Conservation (phyloP, 345 rosid genomes). For the Salix brachista region DNA sequence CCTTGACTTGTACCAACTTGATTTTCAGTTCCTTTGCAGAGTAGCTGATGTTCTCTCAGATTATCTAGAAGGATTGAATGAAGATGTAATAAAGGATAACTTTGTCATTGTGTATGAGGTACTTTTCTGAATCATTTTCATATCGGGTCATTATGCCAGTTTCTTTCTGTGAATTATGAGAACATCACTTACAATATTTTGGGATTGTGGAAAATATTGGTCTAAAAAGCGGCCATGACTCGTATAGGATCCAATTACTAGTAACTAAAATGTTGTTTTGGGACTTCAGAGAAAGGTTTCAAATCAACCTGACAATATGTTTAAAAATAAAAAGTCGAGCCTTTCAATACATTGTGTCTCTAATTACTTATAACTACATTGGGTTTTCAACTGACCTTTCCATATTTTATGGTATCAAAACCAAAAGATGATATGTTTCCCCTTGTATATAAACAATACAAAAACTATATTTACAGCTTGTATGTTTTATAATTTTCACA, state of each 20-base stretch:
- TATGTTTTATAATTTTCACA: not conserved
- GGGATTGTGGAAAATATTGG: not conserved
- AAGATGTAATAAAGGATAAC: slow-evolving; percentile 90
- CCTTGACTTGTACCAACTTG: slow-evolving; percentile 18
- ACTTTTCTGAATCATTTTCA: not conserved
- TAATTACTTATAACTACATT: not conserved
- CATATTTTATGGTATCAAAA: not conserved
- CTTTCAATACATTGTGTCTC: not conserved
- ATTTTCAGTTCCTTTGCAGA: slow-evolving; percentile 80
- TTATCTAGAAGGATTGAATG: slow-evolving; percentile 93
- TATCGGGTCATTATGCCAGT: not conserved
- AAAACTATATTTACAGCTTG: not conserved
- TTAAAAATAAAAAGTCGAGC: not conserved
- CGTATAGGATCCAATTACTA: not conserved
- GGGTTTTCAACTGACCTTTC: not conserved
- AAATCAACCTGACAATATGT: not conserved
- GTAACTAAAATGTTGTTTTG: not conserved
- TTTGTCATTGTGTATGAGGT: slow-evolving; percentile 96
- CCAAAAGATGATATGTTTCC: not conserved
- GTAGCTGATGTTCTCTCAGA: slow-evolving; percentile 79
- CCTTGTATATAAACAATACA: not conserved
- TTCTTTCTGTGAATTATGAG: not conserved
- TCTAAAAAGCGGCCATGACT: not conserved
- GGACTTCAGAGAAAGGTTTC: not conserved
- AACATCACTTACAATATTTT: not conserved